Evolutionary conservation across 2,329 filamentous ascomycete genomes (phyloP).

Genomic region (Endothia cerciana): DNA sequence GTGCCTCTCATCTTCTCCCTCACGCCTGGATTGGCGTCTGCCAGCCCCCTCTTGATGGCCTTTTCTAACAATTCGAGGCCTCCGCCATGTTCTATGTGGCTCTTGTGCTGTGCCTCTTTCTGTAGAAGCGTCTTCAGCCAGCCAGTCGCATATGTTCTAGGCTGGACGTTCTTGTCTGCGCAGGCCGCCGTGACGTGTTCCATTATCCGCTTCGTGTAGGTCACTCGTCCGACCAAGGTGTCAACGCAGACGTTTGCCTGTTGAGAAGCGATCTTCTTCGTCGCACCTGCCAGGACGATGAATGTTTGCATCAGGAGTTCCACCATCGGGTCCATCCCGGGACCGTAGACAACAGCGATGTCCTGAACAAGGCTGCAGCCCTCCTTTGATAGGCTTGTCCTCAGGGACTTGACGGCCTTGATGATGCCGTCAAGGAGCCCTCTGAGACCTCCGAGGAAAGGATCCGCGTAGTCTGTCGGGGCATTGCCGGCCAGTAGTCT

Average conservation of each 20-base stretch:
- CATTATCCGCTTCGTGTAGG: conserved; percentile 80
- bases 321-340: conserved; percentile 83
- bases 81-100: conserved; percentile 80
- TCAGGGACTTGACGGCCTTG: conserved; percentile 79
- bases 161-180: conserved; percentile 92
- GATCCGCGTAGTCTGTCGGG: conserved; percentile 72
- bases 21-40: conserved; percentile 87
- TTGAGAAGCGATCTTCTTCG: conserved; percentile 91
- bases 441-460: conserved; percentile 73
- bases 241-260: conserved; percentile 83
- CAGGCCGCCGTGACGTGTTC: conserved; percentile 82
- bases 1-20: conserved; percentile 83
- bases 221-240: conserved; percentile 75
- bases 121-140: conserved; percentile 86
- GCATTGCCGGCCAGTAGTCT: conserved; percentile 83
- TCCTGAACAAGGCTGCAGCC: conserved; percentile 86
- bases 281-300: conserved; percentile 85
- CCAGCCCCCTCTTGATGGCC: conserved; percentile 85
- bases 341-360: conserved; percentile 73
- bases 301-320: conserved; percentile 88
- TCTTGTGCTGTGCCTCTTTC: conserved; percentile 78
- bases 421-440: conserved; percentile 83
- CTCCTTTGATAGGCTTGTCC: conserved; percentile 88
- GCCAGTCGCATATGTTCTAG: conserved; percentile 74
- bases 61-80: conserved; percentile 85